Percentiles rank a stretch among this genome's conserved stretches.
Evolutionary conservation across 148 eudicot genomes (phyloP).

Genomic region (Polygonum maritimum): DNA sequence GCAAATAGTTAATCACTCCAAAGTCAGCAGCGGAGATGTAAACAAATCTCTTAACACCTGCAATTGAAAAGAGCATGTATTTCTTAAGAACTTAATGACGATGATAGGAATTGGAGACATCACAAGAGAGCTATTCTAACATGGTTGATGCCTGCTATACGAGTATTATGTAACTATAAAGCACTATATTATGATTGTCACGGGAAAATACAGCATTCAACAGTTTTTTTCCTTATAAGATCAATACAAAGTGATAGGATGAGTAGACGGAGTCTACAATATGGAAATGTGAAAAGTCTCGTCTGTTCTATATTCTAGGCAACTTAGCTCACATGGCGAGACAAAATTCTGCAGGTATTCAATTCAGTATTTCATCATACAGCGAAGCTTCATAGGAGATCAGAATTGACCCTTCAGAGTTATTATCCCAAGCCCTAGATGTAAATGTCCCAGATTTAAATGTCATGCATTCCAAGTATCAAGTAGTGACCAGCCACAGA

Average conservation of each 20-base stretch:
- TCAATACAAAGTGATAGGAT: background rate
- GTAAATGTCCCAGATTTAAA: background rate
- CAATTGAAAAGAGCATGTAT: conserved; percentile 6
- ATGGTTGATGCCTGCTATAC: background rate
- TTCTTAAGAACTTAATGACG: background rate
- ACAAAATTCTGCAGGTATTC: background rate
- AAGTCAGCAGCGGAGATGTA: conserved; percentile 83
- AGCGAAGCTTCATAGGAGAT: background rate
- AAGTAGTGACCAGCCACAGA: background rate
- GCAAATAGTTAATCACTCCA: conserved; percentile 59
- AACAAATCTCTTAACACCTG: conserved; percentile 74
- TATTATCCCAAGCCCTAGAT: background rate
- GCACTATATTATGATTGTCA: background rate
- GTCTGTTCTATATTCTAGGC: background rate
- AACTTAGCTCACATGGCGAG: background rate
- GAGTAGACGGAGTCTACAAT: background rate
- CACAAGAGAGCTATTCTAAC: background rate
- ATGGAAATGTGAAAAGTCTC: background rate
- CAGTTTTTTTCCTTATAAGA: background rate
- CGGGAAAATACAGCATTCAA: background rate
- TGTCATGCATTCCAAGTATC: background rate
- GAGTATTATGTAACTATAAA: background rate
- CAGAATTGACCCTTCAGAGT: background rate
- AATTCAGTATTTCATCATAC: background rate
- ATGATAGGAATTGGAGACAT: background rate